phyloP scores from a whole-genome alignment of 768 basidiomycete species.

The Trichaptum fuscoviolaceum region DNA sequence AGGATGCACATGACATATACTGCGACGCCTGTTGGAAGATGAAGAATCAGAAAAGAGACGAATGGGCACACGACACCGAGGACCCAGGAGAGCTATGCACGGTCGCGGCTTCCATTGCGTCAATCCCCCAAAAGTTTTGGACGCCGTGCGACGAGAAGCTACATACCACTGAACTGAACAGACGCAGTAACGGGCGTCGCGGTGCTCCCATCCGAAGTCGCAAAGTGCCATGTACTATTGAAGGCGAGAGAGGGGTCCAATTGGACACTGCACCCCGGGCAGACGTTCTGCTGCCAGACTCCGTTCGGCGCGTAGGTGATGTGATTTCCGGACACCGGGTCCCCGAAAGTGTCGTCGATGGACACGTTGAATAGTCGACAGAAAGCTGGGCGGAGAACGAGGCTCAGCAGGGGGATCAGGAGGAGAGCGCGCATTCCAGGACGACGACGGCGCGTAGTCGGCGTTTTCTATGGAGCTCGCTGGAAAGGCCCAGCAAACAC shows the following conservation, averaged over 20 bases:
- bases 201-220: conserved; percentile 9
- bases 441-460: background rate
- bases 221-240: conserved; percentile 32
- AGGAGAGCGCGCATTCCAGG: background rate
- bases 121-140: background rate
- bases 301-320: conserved; percentile 29
- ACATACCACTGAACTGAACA: conserved; percentile 14
- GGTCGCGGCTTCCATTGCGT: background rate
- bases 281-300: conserved; percentile 30
- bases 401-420: background rate
- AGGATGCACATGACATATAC: conserved; percentile 10
- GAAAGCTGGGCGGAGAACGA: conserved; percentile 9
- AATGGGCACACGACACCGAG: background rate
- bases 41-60: background rate
- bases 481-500: no score
- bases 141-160: background rate
- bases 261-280: conserved; percentile 21
- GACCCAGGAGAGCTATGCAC: background rate
- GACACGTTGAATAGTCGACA: conserved; percentile 32
- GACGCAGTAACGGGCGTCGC: conserved; percentile 7
- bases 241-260: conserved; percentile 18
- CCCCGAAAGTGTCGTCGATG: conserved; percentile 35
- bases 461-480: no score
- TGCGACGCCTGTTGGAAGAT: background rate
- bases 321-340: conserved; percentile 23